Evolutionary conservation across 225 moss, liverwort and hornwort species (phyloP).

Genomic region (Pseudoscleropodium purum): DNA sequence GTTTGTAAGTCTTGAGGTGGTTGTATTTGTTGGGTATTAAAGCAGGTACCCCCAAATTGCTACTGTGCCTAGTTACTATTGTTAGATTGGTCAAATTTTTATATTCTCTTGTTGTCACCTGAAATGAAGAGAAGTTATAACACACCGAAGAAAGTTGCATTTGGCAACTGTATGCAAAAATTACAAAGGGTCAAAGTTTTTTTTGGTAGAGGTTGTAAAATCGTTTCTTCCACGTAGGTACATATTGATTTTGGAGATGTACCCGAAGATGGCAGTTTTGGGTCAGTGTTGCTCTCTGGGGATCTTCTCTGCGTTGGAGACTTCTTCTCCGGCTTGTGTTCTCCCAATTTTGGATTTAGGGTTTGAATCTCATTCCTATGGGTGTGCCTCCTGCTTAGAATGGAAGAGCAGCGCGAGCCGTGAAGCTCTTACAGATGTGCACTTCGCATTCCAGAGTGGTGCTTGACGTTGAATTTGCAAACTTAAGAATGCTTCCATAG

Average conservation of each 20-base stretch:
- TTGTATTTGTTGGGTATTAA: neutral
- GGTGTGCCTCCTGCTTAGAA: neutral
- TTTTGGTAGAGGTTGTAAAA: neutral
- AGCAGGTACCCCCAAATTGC: rapidly evolving
- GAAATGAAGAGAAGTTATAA: neutral
- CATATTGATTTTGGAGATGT: neutral
- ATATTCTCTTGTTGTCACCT: no score
- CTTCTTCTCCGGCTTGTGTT: no score
- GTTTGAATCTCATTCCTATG: neutral
- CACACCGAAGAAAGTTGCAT: neutral
- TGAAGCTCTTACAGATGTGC: neutral
- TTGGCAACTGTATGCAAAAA: neutral
- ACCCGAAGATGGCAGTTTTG: no score
- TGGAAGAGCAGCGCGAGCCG: neutral
- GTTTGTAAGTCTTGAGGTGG: neutral
- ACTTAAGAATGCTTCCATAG: neutral
- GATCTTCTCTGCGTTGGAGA: no score
- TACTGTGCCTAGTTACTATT: rapidly evolving
- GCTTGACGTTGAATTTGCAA: neutral
- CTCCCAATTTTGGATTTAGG: neutral
- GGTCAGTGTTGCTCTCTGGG: no score
- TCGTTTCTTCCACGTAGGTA: neutral
- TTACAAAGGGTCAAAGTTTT: neutral
- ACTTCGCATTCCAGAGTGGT: neutral
- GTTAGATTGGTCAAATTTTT: neutral